A percentile compares a stretch with the other conserved stretches of the same genome.
These are phyloP conservation scores for Aureobasidium sp. DNA, from an alignment of 2,329 filamentous ascomycete species.

Conservation along the genomic window DNA sequence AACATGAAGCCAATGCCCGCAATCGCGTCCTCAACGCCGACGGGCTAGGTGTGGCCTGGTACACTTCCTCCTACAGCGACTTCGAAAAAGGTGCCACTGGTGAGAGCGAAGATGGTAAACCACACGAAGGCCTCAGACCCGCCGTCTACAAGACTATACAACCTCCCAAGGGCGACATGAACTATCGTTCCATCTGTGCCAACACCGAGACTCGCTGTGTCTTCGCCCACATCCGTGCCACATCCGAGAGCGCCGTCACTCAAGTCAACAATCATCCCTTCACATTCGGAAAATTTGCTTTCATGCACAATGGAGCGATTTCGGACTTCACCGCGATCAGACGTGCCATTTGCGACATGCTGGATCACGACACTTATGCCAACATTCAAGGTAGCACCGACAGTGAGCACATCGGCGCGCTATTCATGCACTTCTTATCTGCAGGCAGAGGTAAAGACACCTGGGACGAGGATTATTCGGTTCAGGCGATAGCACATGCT, in stretches of 20 bases:
- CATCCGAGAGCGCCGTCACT: conserved; percentile 41
- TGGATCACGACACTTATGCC: conserved; percentile 43
- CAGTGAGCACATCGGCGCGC: conserved; percentile 45
- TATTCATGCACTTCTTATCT: conserved; percentile 43
- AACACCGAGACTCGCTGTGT: conserved; percentile 46
- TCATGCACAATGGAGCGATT: conserved; percentile 52
- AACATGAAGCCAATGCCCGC: conserved; percentile 40
- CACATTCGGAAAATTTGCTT: conserved; percentile 46
- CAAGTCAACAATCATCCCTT: conserved; percentile 50
- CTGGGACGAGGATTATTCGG: conserved; percentile 39
- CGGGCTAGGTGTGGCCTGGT: conserved; percentile 50
- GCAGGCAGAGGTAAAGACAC: conserved; percentile 29
- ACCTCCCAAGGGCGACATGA: conserved; percentile 47
- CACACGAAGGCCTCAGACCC: conserved; percentile 35
- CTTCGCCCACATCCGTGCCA: conserved; percentile 49
- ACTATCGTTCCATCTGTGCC: conserved; percentile 46
- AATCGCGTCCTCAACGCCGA: conserved; percentile 51
- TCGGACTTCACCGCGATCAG: conserved; percentile 42
- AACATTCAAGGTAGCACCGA: conserved; percentile 46
- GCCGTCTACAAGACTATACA: conserved; percentile 47
- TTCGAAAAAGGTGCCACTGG: conserved; percentile 29
- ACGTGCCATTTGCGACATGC: conserved; percentile 37
- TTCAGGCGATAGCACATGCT: conserved; percentile 38
- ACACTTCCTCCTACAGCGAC: conserved; percentile 39
- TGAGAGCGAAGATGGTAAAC: conserved; percentile 23